Base-by-base conservation (phyloP, 108 stramenopile species). In the Nannochloropsis salina region DNA sequence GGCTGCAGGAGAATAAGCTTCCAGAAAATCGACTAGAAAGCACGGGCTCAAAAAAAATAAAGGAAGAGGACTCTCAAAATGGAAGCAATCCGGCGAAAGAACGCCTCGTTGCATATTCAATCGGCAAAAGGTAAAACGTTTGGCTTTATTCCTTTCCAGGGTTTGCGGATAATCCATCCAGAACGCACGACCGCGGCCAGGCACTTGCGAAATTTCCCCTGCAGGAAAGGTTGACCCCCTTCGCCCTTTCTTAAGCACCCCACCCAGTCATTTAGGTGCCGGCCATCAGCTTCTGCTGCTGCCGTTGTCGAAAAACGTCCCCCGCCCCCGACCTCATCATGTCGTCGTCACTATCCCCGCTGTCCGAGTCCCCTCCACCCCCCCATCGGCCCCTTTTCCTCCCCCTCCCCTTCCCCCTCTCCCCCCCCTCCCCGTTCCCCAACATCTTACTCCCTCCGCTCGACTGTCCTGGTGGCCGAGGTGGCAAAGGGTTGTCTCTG, bases 271-370 rank as follows among this genome's bases (percentile, higher is more conserved):
- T 31, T 31, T 31, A 31, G 31, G 61, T n/a, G 20, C n/a, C 61
- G 5, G 15, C n/a, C 61, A 74, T 74, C 61, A 74, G n/a, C n/a
- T 74, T 74, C 61, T 74, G 6, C 61, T 74, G 61, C 61, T 74
- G 61, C n/a, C 61, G 61, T n/a, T 74, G 61, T 6, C 61, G 61
- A 74, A 74, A 74, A 15, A 74, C 61, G n/a, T 74, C 61, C 8
- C 61, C 6, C 4, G 61, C 8, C 61, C 61, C 61, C 8, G 61
- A n/a, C 61, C 61, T 74, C 61, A 74, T 74, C 61, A 74, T 74
- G 61, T 74, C 61, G n/a, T 74, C 61, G n/a, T 74, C 61, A 74
- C 61, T 74, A 6, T n/a, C 61, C 61, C 61, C 61, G n/a, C 61
- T 74, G n/a, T 74, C 61, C 6, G 61, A 74, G n/a, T 74, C 61